phyloP scores from a whole-genome alignment of 1,284 basidiomycete species.

The Heterobasidion parviporum region DNA sequence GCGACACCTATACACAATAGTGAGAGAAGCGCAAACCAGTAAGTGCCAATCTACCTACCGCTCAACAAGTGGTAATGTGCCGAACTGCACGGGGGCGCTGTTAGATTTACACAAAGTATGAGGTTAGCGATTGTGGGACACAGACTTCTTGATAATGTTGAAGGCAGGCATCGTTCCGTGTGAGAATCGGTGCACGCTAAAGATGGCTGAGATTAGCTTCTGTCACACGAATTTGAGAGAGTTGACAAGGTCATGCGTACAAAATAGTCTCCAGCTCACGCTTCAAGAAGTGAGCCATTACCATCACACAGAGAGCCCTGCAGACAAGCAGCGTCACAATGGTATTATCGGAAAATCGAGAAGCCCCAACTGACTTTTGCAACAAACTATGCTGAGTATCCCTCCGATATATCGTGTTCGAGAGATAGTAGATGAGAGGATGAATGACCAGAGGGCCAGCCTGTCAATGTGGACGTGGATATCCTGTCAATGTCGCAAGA shows the following conservation, averaged over 20 bases:
- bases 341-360: neutral
- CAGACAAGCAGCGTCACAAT: neutral
- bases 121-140: constrained; percentile 6
- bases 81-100: constrained; percentile 45
- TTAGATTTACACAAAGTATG: neutral
- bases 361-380: constrained; percentile 54
- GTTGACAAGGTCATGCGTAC: constrained; percentile 27
- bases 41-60: constrained; percentile 31
- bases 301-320: constrained; percentile 74
- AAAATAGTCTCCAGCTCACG: constrained; percentile 92
- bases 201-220: neutral
- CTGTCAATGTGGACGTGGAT: constrained; percentile 29
- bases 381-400: constrained; percentile 66
- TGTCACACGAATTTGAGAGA: too few species aligned
- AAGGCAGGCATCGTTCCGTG: constrained; percentile 87
- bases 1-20: constrained; percentile 40
- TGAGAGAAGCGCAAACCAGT: constrained; percentile 2
- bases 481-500: too few species aligned
- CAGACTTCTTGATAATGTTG: constrained; percentile 89
- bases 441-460: constrained; percentile 88
- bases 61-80: constrained; percentile 83
- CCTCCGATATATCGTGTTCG: constrained; percentile 59
- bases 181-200: constrained; percentile 88
- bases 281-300: constrained; percentile 87
- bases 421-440: constrained; percentile 77